These are phyloP conservation scores for Plasmodium malariae DNA, from an alignment of 169 alveolate species.

Conservation along the genomic window DNA sequence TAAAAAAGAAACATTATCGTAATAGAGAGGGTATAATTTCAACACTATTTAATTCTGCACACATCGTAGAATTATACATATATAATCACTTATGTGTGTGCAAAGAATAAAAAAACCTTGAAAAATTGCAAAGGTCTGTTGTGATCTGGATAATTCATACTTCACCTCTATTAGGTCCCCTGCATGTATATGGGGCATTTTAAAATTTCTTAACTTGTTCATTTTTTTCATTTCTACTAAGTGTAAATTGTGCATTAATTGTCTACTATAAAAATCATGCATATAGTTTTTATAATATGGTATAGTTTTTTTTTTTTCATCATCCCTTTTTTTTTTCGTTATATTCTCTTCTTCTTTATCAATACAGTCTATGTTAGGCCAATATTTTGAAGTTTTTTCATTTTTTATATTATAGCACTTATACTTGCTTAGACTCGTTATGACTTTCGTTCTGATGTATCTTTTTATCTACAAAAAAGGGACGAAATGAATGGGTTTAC, in stretches of 20 bases:
- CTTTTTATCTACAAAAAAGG: slow-evolving; percentile 44
- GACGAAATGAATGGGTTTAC: neutral
- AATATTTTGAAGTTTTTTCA: slow-evolving; percentile 54
- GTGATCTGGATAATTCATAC: slow-evolving; percentile 86
- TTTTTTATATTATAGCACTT: slow-evolving; percentile 70
- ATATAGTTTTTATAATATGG: slow-evolving; percentile 73
- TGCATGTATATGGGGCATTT: slow-evolving; percentile 76
- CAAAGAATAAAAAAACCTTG: slow-evolving; percentile 72
- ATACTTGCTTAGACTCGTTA: slow-evolving; percentile 65
- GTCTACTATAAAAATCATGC: slow-evolving; percentile 77
- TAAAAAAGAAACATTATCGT: too few species aligned
- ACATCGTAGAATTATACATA: neutral
- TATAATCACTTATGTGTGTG: neutral
- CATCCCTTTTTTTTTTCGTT: slow-evolving; percentile 14
- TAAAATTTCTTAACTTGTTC: slow-evolving; percentile 83
- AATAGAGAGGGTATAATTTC: too few species aligned
- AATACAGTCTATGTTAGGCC: slow-evolving; percentile 72
- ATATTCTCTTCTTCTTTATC: slow-evolving; percentile 62
- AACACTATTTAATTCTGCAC: too few species aligned
- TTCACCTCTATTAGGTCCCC: slow-evolving; percentile 87
- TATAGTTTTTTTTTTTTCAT: slow-evolving; percentile 45
- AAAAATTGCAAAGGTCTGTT: slow-evolving; percentile 87
- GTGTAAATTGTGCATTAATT: slow-evolving; percentile 83
- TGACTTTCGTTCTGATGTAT: slow-evolving; percentile 59
- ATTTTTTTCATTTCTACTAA: slow-evolving; percentile 82